phyloP scores from a whole-genome alignment of 2,329 filamentous ascomycete species.

The Venturia aucupariae region DNA sequence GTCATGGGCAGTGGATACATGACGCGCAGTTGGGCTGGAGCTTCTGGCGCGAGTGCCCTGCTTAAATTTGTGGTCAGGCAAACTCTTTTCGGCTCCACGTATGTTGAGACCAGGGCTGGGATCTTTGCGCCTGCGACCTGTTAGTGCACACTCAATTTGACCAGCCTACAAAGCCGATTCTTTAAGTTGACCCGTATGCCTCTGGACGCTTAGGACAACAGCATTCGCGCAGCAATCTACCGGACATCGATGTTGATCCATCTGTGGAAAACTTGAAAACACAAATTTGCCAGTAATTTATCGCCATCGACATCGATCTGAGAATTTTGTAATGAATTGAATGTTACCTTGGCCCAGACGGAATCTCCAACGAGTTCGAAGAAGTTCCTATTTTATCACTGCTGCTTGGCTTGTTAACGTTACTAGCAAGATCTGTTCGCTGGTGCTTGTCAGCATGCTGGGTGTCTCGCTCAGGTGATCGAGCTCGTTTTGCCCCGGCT shows the following conservation, averaged over 20 bases:
- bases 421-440: neutral
- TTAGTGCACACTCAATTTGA: neutral
- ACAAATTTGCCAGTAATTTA: neutral
- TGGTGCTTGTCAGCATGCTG: constrained; percentile 8
- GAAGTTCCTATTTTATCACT: neutral
- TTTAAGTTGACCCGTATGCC: neutral
- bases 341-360: neutral
- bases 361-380: neutral
- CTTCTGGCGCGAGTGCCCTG: neutral
- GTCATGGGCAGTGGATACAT: neutral
- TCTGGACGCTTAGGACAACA: neutral
- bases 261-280: neutral
- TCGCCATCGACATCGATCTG: neutral
- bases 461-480: constrained; percentile 12
- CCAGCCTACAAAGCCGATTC: neutral
- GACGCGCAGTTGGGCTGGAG: constrained; percentile 1
- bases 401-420: neutral
- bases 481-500: neutral
- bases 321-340: neutral
- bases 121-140: neutral
- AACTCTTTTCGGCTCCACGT: constrained; percentile 1
- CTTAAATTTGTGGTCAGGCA: neutral
- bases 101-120: neutral
- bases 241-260: neutral
- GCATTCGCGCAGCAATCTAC: neutral